Evolutionary conservation across 2,329 filamentous ascomycete species (phyloP).

Genomic region (Alternaria atra): DNA sequence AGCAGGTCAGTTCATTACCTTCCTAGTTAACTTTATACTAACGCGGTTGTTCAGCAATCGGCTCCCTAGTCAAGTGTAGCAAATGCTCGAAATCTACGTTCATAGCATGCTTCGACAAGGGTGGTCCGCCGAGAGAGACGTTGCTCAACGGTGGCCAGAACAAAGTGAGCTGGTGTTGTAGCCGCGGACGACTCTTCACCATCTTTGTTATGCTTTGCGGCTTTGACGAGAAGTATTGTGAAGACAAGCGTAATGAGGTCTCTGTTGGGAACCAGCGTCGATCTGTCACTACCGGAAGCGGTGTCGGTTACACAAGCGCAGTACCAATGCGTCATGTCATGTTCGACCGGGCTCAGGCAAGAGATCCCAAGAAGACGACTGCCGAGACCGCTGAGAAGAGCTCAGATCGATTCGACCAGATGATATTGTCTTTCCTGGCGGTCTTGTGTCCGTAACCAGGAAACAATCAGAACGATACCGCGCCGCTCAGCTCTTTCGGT

Average conservation of each 20-base stretch:
- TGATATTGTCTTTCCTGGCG: conserved; percentile 18
- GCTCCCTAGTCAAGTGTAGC: conserved; percentile 19
- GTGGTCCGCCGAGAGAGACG: not conserved
- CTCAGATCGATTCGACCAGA: conserved; percentile 14
- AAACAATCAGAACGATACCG: conserved; percentile 3
- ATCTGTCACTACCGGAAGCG: not conserved
- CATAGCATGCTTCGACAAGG: conserved; percentile 13
- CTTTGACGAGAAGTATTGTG: conserved; percentile 39
- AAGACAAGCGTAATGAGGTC: conserved; percentile 16
- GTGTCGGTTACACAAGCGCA: too few species aligned
- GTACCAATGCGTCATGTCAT: too few species aligned
- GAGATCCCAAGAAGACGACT: conserved; percentile 4
- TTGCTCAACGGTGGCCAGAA: not conserved
- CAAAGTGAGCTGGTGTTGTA: conserved; percentile 43
- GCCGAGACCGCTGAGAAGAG: conserved; percentile 19
- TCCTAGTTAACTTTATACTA: not conserved
- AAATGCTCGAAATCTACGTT: conserved; percentile 20
- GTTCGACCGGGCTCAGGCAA: not conserved
- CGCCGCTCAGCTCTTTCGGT: conserved; percentile 29
- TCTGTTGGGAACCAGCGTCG: not conserved
- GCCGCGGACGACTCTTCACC: conserved; percentile 37
- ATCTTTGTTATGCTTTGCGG: conserved; percentile 49
- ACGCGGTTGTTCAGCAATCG: not conserved
- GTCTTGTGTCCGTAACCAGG: conserved; percentile 31
- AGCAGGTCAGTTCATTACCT: not conserved